Percentiles rank a stretch among this genome's conserved stretches.
Evolutionary conservation across 1,139 yeast species (phyloP).

Genomic region (Yamadazyma siamensis): DNA sequence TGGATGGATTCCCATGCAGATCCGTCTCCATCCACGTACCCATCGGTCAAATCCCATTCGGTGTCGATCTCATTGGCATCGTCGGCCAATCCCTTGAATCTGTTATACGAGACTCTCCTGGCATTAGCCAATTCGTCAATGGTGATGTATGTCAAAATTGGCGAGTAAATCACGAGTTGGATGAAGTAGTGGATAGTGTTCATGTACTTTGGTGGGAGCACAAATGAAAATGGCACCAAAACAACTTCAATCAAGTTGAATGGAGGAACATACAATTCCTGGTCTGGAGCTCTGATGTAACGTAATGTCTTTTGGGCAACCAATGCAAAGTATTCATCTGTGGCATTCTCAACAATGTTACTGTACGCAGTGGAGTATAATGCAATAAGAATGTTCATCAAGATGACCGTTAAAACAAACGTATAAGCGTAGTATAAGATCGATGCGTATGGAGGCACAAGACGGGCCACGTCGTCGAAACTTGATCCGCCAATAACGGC

Average conservation of each 20-base stretch:
- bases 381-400: slow-evolving; percentile 81
- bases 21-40: slow-evolving; percentile 46
- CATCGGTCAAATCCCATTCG: slow-evolving; percentile 84
- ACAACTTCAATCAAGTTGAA: slow-evolving; percentile 67
- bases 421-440: slow-evolving; percentile 73
- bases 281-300: slow-evolving; percentile 86
- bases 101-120: slow-evolving; percentile 66
- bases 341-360: slow-evolving; percentile 76
- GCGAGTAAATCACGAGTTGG: slow-evolving; percentile 67
- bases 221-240: slow-evolving; percentile 34
- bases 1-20: slow-evolving; percentile 39
- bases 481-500: slow-evolving; percentile 74
- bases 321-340: slow-evolving; percentile 77
- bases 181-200: slow-evolving; percentile 44
- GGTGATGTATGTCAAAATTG: slow-evolving; percentile 60
- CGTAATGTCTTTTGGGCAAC: slow-evolving; percentile 82
- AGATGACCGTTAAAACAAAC: slow-evolving; percentile 67
- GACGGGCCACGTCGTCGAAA: slow-evolving; percentile 63
- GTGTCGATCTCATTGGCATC: slow-evolving; percentile 79
- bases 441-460: slow-evolving; percentile 84
- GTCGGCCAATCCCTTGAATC: slow-evolving; percentile 62
- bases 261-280: slow-evolving; percentile 83
- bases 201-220: slow-evolving; percentile 24
- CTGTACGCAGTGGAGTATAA: slow-evolving; percentile 82
- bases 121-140: slow-evolving; percentile 64